phyloP scores from a whole-genome alignment of 2,329 filamentous ascomycete species.

The Neocatenulostroma microsporum region DNA sequence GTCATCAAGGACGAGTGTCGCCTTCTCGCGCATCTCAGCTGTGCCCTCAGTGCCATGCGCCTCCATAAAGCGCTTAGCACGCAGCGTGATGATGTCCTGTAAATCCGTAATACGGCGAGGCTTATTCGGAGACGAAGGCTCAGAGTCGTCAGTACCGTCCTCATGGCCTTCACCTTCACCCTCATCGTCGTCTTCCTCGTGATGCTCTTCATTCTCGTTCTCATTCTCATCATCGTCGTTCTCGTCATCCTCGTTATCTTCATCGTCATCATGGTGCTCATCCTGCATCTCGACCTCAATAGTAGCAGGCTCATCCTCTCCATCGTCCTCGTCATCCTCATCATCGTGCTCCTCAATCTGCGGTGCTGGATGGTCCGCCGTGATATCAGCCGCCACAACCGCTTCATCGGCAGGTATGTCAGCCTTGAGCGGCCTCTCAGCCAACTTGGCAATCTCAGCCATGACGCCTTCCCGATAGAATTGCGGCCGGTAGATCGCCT shows the following conservation, averaged over 20 bases:
- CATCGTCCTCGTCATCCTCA: conserved; percentile 10
- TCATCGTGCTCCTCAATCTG: conserved; percentile 12
- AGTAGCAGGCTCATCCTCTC: conserved; percentile 29
- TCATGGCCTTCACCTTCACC: conserved; percentile 46
- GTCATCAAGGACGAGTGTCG: conserved; percentile 63
- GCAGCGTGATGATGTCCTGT: conserved; percentile 63
- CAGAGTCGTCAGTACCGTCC: conserved; percentile 48
- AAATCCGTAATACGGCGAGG: conserved; percentile 40
- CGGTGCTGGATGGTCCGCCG: conserved; percentile 5
- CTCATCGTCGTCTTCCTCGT: conserved; percentile 14
- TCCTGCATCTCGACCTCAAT: conserved; percentile 27
- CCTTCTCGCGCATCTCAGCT: conserved; percentile 69
- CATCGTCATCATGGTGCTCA: conserved; percentile 43
- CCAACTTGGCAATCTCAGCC: conserved; percentile 76
- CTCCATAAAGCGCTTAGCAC: conserved; percentile 77
- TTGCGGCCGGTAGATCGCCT: conserved; percentile 86
- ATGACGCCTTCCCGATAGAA: conserved; percentile 97
- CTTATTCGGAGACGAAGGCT: conserved; percentile 38
- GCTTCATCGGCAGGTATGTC: conserved; percentile 9
- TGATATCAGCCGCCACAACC: conserved; percentile 4
- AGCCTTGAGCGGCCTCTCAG: conserved; percentile 38
- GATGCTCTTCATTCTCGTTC: conserved; percentile 18
- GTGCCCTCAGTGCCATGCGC: conserved; percentile 71
- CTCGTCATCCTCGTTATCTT: conserved; percentile 41
- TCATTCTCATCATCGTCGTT: conserved; percentile 20